Percentiles rank a stretch among this genome's conserved stretches.
These are phyloP conservation scores for Cordyceps fumosorosea DNA, from an alignment of 2,329 filamentous ascomycete species.

Conservation along the genomic window DNA sequence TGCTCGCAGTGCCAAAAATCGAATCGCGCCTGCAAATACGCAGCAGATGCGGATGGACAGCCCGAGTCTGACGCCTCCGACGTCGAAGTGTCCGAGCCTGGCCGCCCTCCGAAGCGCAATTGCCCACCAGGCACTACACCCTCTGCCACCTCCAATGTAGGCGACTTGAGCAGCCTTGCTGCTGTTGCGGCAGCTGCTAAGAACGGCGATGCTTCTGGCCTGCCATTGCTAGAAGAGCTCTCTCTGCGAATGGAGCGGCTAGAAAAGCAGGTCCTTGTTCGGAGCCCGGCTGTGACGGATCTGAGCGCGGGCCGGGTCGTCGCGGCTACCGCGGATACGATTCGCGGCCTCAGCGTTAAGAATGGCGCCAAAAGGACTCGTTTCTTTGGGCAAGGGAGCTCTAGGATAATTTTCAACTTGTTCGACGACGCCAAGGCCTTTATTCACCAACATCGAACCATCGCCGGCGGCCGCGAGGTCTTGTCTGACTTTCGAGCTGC, in stretches of 20 bases:
- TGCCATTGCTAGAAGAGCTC: slow-evolving; percentile 40
- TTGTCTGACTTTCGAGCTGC: slow-evolving; percentile 41
- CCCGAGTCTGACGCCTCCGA: slow-evolving; percentile 46
- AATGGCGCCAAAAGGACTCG: slow-evolving; percentile 39
- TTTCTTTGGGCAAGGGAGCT: slow-evolving; percentile 47
- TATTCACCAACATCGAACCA: slow-evolving; percentile 35
- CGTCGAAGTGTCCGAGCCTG: slow-evolving; percentile 25
- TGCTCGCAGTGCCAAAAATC: slow-evolving; percentile 54
- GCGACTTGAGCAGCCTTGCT: slow-evolving; percentile 1
- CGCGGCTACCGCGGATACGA: slow-evolving; percentile 36
- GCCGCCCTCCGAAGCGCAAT: slow-evolving; percentile 34
- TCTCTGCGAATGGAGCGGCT: slow-evolving; percentile 44
- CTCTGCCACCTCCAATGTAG: slow-evolving; percentile 7
- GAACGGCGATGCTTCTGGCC: slow-evolving; percentile 26
- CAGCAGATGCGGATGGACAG: slow-evolving; percentile 40
- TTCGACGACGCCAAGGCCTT: slow-evolving; percentile 49
- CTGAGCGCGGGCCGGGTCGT: slow-evolving; percentile 25
- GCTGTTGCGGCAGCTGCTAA: slow-evolving; percentile 19
- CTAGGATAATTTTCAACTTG: slow-evolving; percentile 48
- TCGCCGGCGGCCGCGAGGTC: slow-evolving; percentile 35
- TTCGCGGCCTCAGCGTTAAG: slow-evolving; percentile 45
- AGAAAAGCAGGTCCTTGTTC: slow-evolving; percentile 42
- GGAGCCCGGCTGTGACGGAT: slow-evolving; percentile 34
- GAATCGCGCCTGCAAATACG: slow-evolving; percentile 47
- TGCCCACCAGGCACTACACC: slow-evolving; percentile 24